Evolutionary conservation across 805 yeast genomes (phyloP).

Genomic region (Spencermartinsiella europaea): DNA sequence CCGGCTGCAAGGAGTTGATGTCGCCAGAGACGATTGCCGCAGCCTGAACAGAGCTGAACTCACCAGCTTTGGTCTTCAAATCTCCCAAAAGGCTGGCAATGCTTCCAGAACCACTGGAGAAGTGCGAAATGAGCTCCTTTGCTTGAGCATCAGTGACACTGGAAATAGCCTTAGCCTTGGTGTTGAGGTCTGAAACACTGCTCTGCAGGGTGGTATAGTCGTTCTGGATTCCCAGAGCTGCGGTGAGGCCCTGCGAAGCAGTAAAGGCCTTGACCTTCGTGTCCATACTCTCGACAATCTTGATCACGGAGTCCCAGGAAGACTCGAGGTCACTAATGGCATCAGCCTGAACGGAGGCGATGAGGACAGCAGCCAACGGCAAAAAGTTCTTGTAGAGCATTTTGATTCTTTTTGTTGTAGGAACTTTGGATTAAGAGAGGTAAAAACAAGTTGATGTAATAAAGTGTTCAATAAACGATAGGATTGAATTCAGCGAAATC

Average conservation of each 20-base stretch:
- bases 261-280: conserved; percentile 9
- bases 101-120: conserved; percentile 13
- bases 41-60: conserved; percentile 22
- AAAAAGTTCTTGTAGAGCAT: too few species aligned
- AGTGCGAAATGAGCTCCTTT: conserved; percentile 6
- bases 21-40: conserved; percentile 21
- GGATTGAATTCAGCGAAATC: too few species aligned
- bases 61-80: conserved; percentile 23
- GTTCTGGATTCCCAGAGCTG: conserved; percentile 29
- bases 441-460: too few species aligned
- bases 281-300: conserved; percentile 10
- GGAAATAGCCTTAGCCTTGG: conserved; percentile 14
- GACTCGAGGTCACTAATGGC: too few species aligned
- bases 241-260: conserved; percentile 21
- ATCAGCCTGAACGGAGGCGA: too few species aligned
- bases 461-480: too few species aligned
- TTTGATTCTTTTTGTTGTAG: too few species aligned
- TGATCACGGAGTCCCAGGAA: too few species aligned
- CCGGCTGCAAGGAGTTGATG: conserved; percentile 18
- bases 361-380: too few species aligned
- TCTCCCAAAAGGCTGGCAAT: conserved; percentile 20
- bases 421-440: too few species aligned
- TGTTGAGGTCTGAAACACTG: conserved; percentile 15
- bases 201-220: conserved; percentile 18
- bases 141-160: conserved; percentile 14